Base-by-base conservation (phyloP, 2,329 filamentous ascomycete genomes). In the Colletotrichum noveboracense region DNA sequence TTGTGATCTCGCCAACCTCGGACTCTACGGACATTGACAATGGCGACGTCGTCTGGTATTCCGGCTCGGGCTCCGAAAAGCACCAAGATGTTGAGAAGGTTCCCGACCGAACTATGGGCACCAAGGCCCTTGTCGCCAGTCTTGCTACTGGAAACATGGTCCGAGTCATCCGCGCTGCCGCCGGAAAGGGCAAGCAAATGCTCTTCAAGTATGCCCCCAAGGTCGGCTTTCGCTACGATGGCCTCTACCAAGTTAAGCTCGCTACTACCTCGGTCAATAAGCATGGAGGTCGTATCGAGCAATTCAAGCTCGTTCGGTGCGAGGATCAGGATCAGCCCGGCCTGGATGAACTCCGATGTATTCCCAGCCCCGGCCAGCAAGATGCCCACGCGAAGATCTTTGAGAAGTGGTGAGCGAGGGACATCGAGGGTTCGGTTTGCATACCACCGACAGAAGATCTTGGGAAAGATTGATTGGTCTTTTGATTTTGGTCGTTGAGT, bases 1-100 rank as follows among this genome's bases (percentile, higher is more conserved):
- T 93, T 43, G 87, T 93, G 0, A 82, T 93, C 9, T 88, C 88
- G 7, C 36, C 36, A 2, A 38, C 4, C 36, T 38, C 36, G 7
- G 36, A 9, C 1, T 38, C 36, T 0, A 18, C 16, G 16, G 36
- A 38, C 36, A 38, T 38, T 38, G 36, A 38, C 36, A 38, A 68
- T 0, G 80, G 81, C 32, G 60, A 82, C 2, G 24, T 21, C 0
- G 70, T 83, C 16, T 77, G 36, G 28, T 83, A 82, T 76, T 82
- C 81, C 14, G 80, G 78, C 6, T 81, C 83, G 7, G 78, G 67
- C 12, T 79, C 78, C 60, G 66, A 75, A 8, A 52, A 70, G 1
- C 80, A 81, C 52, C 52, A 16, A 14, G 62, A 79, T 62, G 75
- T 75, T 1, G 8, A 56, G 3, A 14, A 14, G 7, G 58, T 26